phyloP scores from a whole-genome alignment of 495 filamentous ascomycete genomes.

The Xylona heveae region DNA sequence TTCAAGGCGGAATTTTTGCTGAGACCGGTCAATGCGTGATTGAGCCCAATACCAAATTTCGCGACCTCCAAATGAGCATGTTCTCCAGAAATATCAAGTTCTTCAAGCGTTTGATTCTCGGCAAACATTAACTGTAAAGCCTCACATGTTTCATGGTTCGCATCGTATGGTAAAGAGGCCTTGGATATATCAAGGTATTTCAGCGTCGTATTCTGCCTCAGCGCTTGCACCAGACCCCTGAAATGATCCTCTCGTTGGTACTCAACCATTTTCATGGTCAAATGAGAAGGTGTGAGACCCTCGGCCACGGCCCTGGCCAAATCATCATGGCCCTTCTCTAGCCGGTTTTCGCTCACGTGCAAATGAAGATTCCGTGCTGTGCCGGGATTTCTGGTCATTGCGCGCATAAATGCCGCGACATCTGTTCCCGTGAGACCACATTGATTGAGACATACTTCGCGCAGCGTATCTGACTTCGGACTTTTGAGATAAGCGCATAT shows the following conservation, averaged over 20 bases:
- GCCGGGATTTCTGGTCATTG: conserved; percentile 33
- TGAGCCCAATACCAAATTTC: conserved; percentile 64
- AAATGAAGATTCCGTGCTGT: conserved; percentile 48
- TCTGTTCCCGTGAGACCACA: conserved; percentile 60
- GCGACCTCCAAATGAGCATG: conserved; percentile 73
- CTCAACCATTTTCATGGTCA: conserved; percentile 74
- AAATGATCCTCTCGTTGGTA: conserved; percentile 61
- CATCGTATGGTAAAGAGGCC: conserved; percentile 62
- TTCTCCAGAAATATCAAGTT: conserved; percentile 75
- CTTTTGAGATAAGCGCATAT: conserved; percentile 42
- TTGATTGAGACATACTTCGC: conserved; percentile 51
- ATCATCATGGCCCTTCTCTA: conserved; percentile 48
- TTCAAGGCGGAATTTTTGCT: conserved; percentile 54
- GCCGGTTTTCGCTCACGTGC: conserved; percentile 57
- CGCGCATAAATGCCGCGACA: conserved; percentile 56
- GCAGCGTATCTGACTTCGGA: conserved; percentile 39
- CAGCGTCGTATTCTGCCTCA: conserved; percentile 53
- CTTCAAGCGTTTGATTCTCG: conserved; percentile 52
- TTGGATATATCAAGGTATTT: conserved; percentile 72
- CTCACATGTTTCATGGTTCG: conserved; percentile 49
- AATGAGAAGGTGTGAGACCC: conserved; percentile 40
- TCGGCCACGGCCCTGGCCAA: conserved; percentile 47
- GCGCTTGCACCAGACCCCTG: conserved; percentile 45
- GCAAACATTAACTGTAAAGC: conserved; percentile 58
- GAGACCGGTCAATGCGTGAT: conserved; percentile 53